phyloP scores from a whole-genome alignment of 148 eudicot species.

The Mesembryanthemum crystallinum region DNA sequence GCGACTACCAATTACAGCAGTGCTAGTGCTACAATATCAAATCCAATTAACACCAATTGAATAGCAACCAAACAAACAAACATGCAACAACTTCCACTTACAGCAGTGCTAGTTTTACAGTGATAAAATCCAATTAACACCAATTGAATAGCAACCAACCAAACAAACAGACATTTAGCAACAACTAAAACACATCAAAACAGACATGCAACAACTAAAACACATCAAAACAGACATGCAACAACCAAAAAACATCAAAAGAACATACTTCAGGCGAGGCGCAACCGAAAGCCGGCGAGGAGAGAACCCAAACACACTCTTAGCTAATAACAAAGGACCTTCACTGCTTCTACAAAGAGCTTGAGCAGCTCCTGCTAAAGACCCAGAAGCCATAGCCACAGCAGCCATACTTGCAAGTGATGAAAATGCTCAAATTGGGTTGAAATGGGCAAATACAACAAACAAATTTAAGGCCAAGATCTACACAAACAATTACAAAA shows the following conservation, averaged over 20 bases:
- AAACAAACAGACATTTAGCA: too few relatives aligned
- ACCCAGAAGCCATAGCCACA: slow-evolving; percentile 74
- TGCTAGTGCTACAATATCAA: too few relatives aligned
- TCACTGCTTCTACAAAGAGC: slow-evolving; percentile 41
- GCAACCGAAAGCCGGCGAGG: slow-evolving; percentile 34
- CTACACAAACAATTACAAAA: not conserved
- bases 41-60: too few relatives aligned
- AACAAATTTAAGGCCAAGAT: slow-evolving; percentile 20
- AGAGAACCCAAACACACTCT: slow-evolving; percentile 42
- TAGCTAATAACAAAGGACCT: slow-evolving; percentile 31
- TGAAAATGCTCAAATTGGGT: not conserved
- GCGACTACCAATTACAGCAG: too few relatives aligned
- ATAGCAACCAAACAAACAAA: too few relatives aligned
- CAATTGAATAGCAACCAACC: too few relatives aligned
- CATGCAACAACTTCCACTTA: too few relatives aligned
- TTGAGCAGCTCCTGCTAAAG: slow-evolving; percentile 37
- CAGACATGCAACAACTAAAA: not conserved
- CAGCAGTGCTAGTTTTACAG: too few relatives aligned
- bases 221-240: not conserved
- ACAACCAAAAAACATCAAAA: not conserved
- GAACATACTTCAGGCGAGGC: slow-evolving; percentile 44
- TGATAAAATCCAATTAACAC: too few relatives aligned
- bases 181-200: not conserved
- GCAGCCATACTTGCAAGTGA: slow-evolving; percentile 39
- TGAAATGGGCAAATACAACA: not conserved